Conservation (phyloP, 441 rosid species). For the Eutrema salsugineum region DNA sequence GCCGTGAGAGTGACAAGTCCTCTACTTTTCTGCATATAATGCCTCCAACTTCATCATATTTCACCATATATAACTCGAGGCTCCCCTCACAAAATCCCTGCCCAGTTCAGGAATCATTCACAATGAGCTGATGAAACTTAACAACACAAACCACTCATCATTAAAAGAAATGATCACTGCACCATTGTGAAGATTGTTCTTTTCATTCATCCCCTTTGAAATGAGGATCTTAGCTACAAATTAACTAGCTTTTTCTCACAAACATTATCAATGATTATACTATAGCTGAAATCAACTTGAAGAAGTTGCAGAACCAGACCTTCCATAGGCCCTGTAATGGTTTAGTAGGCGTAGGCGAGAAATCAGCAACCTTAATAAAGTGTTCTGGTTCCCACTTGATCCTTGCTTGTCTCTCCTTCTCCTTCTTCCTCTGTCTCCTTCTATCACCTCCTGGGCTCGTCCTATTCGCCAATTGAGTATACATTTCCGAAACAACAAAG, state of each 20-base stretch:
- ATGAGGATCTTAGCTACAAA: neutral
- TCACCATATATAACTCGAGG: slow-evolving; percentile 68
- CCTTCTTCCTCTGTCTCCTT: slow-evolving; percentile 82
- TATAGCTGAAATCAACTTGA: neutral
- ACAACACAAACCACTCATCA: neutral
- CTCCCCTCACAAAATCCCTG: slow-evolving; percentile 71
- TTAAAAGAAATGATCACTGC: neutral
- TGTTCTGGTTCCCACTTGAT: slow-evolving; percentile 82
- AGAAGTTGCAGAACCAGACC: slow-evolving; percentile 37
- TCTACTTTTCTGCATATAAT: slow-evolving; percentile 73
- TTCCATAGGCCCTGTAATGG: slow-evolving; percentile 96
- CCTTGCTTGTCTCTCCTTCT: slow-evolving; percentile 67
- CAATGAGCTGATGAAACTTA: slow-evolving; percentile 17
- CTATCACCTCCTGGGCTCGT: slow-evolving; percentile 65
- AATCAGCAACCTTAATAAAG: slow-evolving; percentile 71
- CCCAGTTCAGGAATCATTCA: slow-evolving; percentile 24
- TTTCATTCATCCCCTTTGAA: neutral
- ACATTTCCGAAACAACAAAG: slow-evolving; percentile 58
- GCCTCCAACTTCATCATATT: slow-evolving; percentile 72
- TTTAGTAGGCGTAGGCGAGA: slow-evolving; percentile 55
- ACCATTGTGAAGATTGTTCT: neutral
- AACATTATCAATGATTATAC: neutral
- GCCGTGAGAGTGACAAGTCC: slow-evolving; percentile 44
- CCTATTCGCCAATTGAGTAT: slow-evolving; percentile 73
- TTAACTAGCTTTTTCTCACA: neutral